Evolutionary conservation across 2,329 filamentous ascomycete species (phyloP), one percentile per base, ranked within the genome.

Genomic region (Neofusicoccum sp.): DNA sequence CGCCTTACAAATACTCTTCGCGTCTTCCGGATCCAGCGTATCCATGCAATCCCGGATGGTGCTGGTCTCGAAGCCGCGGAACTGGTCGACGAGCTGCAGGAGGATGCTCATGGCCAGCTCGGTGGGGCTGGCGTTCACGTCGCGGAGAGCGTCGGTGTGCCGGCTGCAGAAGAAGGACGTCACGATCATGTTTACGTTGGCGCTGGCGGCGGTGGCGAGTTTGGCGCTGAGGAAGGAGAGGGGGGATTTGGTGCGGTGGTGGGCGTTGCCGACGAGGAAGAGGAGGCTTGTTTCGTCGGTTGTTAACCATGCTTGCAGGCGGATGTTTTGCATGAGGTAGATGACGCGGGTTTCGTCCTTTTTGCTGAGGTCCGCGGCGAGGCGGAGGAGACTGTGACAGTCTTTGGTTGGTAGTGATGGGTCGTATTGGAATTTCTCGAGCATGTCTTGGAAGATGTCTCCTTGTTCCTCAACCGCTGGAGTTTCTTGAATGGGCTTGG

Each of bases 61-160:
- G 36, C 36, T 14, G 2, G 36, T 4, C 36, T 3, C 36, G 36
- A 40, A 40, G 56, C 16, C 56, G 48, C 14, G 57, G 9, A 14
- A 33, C 20, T 48, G 61, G 26, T 57, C 48, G 3, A 62, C 53
- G n/a, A 62, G 41, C 26, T 62, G 61, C 8, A 62, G 48, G 5
- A 62, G 41, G 9, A 62, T 41, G 48, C 57, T 62, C 61, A 62
- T 62, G 24, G 61, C 61, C 14, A 60, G 31, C 20, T 60, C 61
- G 28, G 40, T 49, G 1, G 61, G 56, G 28, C 31, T 28, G 8
- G 26, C 56, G 20, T 60, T 57, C 7, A 9, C 26, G 24, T 62
- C 61, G 20, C 9, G 48, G 16, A 48, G 14, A 24, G 33, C 31
- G 34, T 62, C 57, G 11, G 44, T 48, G 43, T 62, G 61, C 20